Percentiles rank a stretch among this genome's conserved stretches.
phyloP scores from a whole-genome alignment of 768 basidiomycete genomes.

The Amanita brunnescens region DNA sequence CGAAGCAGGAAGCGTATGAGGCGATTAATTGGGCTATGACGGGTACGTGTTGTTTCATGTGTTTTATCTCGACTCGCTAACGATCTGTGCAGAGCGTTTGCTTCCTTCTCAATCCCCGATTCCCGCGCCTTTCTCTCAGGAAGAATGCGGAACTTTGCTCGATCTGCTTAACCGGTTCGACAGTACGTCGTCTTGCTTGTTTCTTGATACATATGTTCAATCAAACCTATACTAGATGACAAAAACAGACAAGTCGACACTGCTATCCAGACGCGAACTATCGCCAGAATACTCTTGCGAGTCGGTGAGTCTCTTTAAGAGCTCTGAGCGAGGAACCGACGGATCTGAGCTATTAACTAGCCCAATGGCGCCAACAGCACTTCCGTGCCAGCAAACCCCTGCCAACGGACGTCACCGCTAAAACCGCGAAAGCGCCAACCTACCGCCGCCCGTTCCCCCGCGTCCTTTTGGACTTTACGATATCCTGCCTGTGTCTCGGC shows the following conservation, averaged over 20 bases:
- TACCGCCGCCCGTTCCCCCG: slow-evolving; percentile 36
- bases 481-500: slow-evolving; percentile 63
- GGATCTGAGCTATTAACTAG: slow-evolving; percentile 25
- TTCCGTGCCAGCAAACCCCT: slow-evolving; percentile 64
- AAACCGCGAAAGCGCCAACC: slow-evolving; percentile 18
- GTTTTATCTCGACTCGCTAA: no score
- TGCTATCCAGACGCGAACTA: slow-evolving; percentile 46
- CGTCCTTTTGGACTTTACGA: slow-evolving; percentile 44
- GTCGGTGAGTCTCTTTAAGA: no score
- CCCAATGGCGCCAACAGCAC: slow-evolving; percentile 61
- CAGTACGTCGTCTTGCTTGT: slow-evolving; percentile 14
- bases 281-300: slow-evolving; percentile 61
- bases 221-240: no score
- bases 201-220: not conserved
- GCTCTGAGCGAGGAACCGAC: not conserved
- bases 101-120: slow-evolving; percentile 49
- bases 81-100: slow-evolving; percentile 44
- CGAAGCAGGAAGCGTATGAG: slow-evolving; percentile 63
- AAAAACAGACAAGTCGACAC: slow-evolving; percentile 21
- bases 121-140: slow-evolving; percentile 63
- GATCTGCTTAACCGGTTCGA: slow-evolving; percentile 31
- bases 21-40: slow-evolving; percentile 77
- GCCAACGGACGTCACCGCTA: slow-evolving; percentile 38
- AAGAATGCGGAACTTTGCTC: slow-evolving; percentile 71
- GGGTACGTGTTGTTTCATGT: slow-evolving; percentile 32